phyloP scores from a whole-genome alignment of 495 filamentous ascomycete genomes.

The Mytilinidion resinicola region DNA sequence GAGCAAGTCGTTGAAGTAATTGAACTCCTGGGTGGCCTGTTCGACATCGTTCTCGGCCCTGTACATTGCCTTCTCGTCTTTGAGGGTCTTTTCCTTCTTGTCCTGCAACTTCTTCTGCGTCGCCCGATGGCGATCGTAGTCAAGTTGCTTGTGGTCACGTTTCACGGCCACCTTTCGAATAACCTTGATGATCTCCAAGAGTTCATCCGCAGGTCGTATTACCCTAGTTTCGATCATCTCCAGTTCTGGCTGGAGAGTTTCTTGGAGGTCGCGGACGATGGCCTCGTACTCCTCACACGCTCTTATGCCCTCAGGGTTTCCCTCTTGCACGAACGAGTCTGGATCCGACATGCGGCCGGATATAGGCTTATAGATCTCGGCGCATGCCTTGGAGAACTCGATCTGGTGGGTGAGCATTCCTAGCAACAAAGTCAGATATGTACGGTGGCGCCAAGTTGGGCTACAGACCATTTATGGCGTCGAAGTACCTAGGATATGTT shows the following conservation, averaged over 20 bases:
- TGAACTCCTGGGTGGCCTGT: slow-evolving; percentile 87
- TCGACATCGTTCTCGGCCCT: slow-evolving; percentile 92
- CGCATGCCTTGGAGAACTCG: slow-evolving; percentile 92
- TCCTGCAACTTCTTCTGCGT: slow-evolving; percentile 90
- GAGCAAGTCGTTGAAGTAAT: slow-evolving; percentile 92
- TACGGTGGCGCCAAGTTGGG: background rate
- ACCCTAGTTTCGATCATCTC: slow-evolving; percentile 96
- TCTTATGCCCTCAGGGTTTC: slow-evolving; percentile 87
- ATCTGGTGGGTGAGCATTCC: slow-evolving; percentile 97
- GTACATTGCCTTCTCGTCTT: slow-evolving; percentile 96
- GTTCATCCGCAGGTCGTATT: slow-evolving; percentile 88
- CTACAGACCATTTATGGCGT: slow-evolving; percentile 78
- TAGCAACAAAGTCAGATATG: slow-evolving; percentile 32
- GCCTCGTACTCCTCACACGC: slow-evolving; percentile 96
- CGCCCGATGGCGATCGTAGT: slow-evolving; percentile 81
- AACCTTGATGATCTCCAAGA: slow-evolving; percentile 90
- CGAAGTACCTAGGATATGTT: slow-evolving; percentile 57
- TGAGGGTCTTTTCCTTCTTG: slow-evolving; percentile 92
- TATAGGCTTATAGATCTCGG: slow-evolving; percentile 97
- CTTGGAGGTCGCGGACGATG: slow-evolving; percentile 85
- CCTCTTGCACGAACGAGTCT: slow-evolving; percentile 68
- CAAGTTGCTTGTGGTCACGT: slow-evolving; percentile 94
- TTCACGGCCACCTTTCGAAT: slow-evolving; percentile 85
- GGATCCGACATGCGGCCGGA: slow-evolving; percentile 94
- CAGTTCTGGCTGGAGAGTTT: slow-evolving; percentile 79